A percentile compares a stretch with the other conserved stretches of the same genome.
Conservation (phyloP, 2,329 filamentous ascomycete genomes). For the Fonsecaea pedrosoi region DNA sequence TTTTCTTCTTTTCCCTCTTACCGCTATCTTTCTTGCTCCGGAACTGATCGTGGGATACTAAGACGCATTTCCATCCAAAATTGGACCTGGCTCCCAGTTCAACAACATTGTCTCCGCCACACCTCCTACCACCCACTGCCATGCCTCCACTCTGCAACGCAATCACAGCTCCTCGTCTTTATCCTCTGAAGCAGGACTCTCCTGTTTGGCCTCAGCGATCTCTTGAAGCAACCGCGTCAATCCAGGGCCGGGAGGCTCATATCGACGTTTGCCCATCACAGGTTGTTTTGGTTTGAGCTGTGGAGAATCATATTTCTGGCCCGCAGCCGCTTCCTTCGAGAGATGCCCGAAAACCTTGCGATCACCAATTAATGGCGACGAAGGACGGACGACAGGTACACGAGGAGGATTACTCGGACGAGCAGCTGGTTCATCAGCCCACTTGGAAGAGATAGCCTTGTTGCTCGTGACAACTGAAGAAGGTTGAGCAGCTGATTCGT, state of each 20-base stretch:
- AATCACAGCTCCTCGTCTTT: neutral
- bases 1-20: neutral
- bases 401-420: neutral
- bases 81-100: neutral
- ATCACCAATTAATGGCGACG: conserved; percentile 20
- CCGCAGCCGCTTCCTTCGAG: conserved; percentile 6
- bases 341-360: conserved; percentile 12
- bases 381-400: neutral
- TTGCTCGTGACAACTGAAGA: too few relatives aligned
- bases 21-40: neutral
- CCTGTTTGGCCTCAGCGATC: neutral
- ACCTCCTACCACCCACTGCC: neutral
- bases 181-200: neutral
- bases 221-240: neutral
- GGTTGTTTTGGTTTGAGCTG: neutral
- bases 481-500: too few relatives aligned
- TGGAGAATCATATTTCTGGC: conserved; percentile 4
- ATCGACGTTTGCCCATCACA: neutral
- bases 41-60: neutral
- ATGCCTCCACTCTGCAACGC: neutral
- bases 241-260: neutral
- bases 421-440: neutral
- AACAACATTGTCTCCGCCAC: neutral
- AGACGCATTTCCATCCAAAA: neutral
- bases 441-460: too few relatives aligned